phyloP scores from a whole-genome alignment of 345 rosid species.

The Sonneratia caseolaris region DNA sequence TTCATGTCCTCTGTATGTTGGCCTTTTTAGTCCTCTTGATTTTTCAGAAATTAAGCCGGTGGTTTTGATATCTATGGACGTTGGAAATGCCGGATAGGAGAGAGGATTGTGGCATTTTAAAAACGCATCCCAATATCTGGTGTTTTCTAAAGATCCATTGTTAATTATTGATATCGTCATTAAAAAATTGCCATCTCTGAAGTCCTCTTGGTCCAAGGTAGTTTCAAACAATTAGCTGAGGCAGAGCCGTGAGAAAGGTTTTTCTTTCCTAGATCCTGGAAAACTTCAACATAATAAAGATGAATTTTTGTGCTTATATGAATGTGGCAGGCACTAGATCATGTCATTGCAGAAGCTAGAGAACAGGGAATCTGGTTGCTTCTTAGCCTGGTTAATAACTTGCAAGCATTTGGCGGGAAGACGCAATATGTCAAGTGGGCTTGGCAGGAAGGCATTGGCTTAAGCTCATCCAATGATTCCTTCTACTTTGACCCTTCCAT shows the following conservation, averaged over 20 bases:
- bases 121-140: neutral
- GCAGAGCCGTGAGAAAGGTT: neutral
- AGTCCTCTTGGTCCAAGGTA: neutral
- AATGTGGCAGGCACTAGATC: slow-evolving; percentile 75
- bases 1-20: neutral
- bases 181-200: neutral
- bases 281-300: neutral
- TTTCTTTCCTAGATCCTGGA: neutral
- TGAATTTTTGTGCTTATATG: neutral
- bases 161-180: neutral
- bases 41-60: neutral
- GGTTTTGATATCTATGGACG: neutral
- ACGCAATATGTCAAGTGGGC: slow-evolving; percentile 97
- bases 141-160: neutral
- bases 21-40: neutral
- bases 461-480: slow-evolving; percentile 90
- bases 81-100: neutral
- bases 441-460: slow-evolving; percentile 91
- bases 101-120: neutral
- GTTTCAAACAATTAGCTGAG: neutral
- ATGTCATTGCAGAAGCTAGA: slow-evolving; percentile 83
- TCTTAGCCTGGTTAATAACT: slow-evolving; percentile 81
- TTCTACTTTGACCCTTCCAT: slow-evolving; percentile 95
- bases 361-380: slow-evolving; percentile 61
- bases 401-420: slow-evolving; percentile 87